These are phyloP conservation scores for Malus fusca DNA, from an alignment of 306 rosid species.

Conservation along the genomic window DNA sequence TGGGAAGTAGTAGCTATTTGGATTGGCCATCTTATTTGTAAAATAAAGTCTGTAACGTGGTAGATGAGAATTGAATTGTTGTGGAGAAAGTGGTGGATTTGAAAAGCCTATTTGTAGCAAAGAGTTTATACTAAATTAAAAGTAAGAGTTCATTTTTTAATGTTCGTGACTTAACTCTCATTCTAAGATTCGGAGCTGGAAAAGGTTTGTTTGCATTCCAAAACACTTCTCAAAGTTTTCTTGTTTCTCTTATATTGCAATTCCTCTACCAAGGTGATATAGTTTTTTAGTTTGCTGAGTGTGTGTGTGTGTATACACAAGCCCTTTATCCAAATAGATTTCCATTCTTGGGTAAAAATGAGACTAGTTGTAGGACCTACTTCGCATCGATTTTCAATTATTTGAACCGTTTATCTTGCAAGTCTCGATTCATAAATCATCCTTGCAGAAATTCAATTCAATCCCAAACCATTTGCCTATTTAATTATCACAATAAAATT, in stretches of 20 bases:
- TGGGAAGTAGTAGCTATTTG: constrained; percentile 28
- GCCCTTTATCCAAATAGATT: too few relatives aligned
- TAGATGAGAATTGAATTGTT: background rate
- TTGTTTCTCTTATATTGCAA: background rate
- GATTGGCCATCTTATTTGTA: constrained; percentile 31
- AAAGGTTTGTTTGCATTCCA: constrained; percentile 51
- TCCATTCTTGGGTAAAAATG: too few relatives aligned
- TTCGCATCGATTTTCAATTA: too few relatives aligned
- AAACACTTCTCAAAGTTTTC: constrained; percentile 38
- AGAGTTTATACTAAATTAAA: constrained; percentile 5
- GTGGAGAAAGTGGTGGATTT: constrained; percentile 13
- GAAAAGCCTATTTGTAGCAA: constrained; percentile 20
- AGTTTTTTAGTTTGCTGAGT: background rate
- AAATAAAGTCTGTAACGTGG: background rate
- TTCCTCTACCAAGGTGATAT: background rate
- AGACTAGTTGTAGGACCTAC: too few relatives aligned
- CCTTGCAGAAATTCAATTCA: too few relatives aligned
- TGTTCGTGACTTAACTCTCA: constrained; percentile 48
- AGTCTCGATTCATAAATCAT: too few relatives aligned
- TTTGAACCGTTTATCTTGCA: too few relatives aligned
- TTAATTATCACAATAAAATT: too few relatives aligned
- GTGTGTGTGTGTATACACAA: too few relatives aligned
- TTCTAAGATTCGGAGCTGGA: constrained; percentile 39
- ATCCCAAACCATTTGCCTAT: too few relatives aligned
- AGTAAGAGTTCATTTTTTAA: constrained; percentile 9